These are phyloP conservation scores for Lodderomyces theae DNA, from an alignment of 1,139 yeast species.

Conservation along the genomic window DNA sequence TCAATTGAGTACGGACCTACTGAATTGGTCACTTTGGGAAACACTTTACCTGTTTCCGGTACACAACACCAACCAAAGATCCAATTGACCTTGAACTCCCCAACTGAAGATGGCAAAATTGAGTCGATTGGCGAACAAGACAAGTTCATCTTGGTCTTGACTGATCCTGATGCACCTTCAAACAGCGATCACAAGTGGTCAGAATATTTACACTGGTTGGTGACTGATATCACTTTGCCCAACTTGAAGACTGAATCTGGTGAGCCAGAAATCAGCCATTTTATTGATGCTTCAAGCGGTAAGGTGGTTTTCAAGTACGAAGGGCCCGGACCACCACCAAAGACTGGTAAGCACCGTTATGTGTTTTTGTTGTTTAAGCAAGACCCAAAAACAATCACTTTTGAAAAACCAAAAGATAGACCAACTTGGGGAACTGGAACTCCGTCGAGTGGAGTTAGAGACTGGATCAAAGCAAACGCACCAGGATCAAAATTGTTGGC, in stretches of 20 bases:
- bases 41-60: constrained; percentile 59
- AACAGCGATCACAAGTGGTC: constrained; percentile 82
- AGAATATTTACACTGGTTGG: constrained; percentile 78
- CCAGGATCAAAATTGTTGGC: constrained; percentile 62
- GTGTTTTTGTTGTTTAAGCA: constrained; percentile 74
- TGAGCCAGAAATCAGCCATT: constrained; percentile 33
- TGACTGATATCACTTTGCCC: constrained; percentile 55
- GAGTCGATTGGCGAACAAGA: constrained; percentile 44
- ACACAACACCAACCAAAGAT: constrained; percentile 66
- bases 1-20: constrained; percentile 49
- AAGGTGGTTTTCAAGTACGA: constrained; percentile 44
- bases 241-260: constrained; percentile 27
- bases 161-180: constrained; percentile 95
- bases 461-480: constrained; percentile 65
- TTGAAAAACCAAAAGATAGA: constrained; percentile 54
- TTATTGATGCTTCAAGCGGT: constrained; percentile 39
- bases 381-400: constrained; percentile 31
- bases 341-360: constrained; percentile 81
- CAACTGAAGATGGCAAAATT: constrained; percentile 36
- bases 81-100: constrained; percentile 61
- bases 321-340: constrained; percentile 85
- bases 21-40: constrained; percentile 76
- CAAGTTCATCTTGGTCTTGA: constrained; percentile 68
- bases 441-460: constrained; percentile 73
- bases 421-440: constrained; percentile 83